Base-by-base conservation (phyloP, 768 basidiomycete genomes). In the Russula olivacea region DNA sequence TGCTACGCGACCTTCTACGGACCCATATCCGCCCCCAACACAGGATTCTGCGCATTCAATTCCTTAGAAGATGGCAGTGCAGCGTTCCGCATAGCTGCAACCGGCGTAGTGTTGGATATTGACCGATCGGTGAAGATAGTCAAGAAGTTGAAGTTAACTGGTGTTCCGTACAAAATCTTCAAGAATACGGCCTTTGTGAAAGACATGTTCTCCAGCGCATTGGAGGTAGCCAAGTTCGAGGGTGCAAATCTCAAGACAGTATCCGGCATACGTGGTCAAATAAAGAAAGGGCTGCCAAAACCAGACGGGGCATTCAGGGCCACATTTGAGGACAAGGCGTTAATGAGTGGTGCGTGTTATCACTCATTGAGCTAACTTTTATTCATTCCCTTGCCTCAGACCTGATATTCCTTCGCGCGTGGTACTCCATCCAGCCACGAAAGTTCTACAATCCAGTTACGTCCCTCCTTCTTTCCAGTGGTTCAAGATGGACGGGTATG, bases 181-280 rank as follows among this genome's bases (percentile, higher is more conserved):
- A 98, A 98, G 78, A 99, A 99, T 75, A 99, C 97, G 14, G 97
- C 93, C 3, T 99, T 98, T 74, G 78, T 99, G 68, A 93, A 88
- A 79, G 93, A 97, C 70, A 99, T 99, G 97, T 99, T 99, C 78
- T 87, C 76, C 58, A 86, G 84, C 61, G 87, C 93, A 36, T 80
- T 98, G 36, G 97, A 99, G 74, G 94, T 98, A 14, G 94, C 94
- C 61, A 98, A 97, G 74, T 98, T 99, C 69, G 97, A 99, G 74
- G 97, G 97, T 19, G 97, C 97, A n/a, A 93, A 89, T 72, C 84
- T 99, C 60, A 81, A 87, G 63, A 98, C 96, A 0, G 97, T 98
- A 8, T 94, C 92, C 7, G 97, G 97, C 12, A 91, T 99, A 60
- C 78, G 97, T 50, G 97, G 97, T 4, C 96, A 98, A 74, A 85